These are phyloP conservation scores for Teunomyces lycoperdinae DNA, from an alignment of 805 yeast species.

Conservation along the genomic window DNA sequence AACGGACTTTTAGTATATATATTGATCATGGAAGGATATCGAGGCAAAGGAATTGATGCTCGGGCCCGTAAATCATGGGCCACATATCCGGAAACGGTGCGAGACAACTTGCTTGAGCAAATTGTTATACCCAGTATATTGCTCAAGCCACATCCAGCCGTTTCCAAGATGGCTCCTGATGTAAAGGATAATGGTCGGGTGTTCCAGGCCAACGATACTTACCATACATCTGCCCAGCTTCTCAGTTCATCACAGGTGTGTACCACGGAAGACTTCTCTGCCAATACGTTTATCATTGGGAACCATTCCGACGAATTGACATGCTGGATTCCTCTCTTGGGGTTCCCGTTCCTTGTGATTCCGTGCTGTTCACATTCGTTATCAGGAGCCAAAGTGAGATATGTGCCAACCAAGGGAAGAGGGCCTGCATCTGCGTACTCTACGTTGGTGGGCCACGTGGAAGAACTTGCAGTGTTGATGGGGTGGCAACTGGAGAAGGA, in stretches of 20 bases:
- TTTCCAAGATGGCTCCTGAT: slow-evolving; percentile 50
- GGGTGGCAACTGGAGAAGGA: slow-evolving; percentile 90
- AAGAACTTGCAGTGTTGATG: slow-evolving; percentile 56
- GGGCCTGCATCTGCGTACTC: slow-evolving; percentile 65
- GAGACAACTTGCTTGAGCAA: slow-evolving; percentile 61
- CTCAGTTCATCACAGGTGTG: slow-evolving; percentile 48
- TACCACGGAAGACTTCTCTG: slow-evolving; percentile 64
- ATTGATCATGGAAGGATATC: slow-evolving; percentile 72
- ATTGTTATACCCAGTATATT: slow-evolving; percentile 77
- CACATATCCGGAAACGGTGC: slow-evolving; percentile 65
- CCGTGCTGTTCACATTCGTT: slow-evolving; percentile 94
- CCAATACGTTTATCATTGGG: slow-evolving; percentile 80
- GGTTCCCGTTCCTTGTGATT: slow-evolving; percentile 84
- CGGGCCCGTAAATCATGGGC: slow-evolving; percentile 86
- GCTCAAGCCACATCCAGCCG: slow-evolving; percentile 67
- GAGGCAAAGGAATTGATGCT: slow-evolving; percentile 87
- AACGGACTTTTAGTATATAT: slow-evolving; percentile 84
- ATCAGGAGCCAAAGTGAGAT: slow-evolving; percentile 72
- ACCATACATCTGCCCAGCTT: slow-evolving; percentile 53
- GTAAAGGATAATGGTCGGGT: slow-evolving; percentile 59
- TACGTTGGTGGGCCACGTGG: slow-evolving; percentile 82
- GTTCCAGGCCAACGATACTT: slow-evolving; percentile 50
- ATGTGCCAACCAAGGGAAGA: slow-evolving; percentile 38
- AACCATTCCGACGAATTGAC: slow-evolving; percentile 95
- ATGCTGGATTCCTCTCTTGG: slow-evolving; percentile 89